A percentile compares a stretch with the other conserved stretches of the same genome.
phyloP scores from a whole-genome alignment of 73 alveolate genomes.

The Paramecium octaurelia region DNA sequence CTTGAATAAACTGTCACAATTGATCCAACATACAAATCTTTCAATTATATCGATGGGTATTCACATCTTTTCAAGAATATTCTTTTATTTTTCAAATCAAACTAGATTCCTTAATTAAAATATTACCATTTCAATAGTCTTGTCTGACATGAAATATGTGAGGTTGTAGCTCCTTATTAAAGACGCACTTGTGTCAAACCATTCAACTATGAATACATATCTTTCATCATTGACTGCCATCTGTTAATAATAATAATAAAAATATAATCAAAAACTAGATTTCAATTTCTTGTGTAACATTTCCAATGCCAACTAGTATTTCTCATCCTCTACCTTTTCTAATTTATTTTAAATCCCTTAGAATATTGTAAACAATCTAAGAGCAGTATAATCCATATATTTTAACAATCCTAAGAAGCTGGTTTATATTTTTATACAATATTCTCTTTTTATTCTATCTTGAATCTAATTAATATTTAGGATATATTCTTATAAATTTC shows the following conservation, averaged over 20 bases:
- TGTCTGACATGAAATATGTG: slow-evolving; percentile 88
- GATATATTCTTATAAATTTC: not conserved
- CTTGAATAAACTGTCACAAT: slow-evolving; percentile 90
- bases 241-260: slow-evolving; percentile 4
- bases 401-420: too few species aligned
- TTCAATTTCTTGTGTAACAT: not conserved
- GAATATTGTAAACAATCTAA: not conserved
- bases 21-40: slow-evolving; percentile 91
- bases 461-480: not conserved
- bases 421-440: too few species aligned
- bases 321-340: not conserved
- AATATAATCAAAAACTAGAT: not conserved
- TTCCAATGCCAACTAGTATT: not conserved
- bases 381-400: too few species aligned
- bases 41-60: slow-evolving; percentile 74
- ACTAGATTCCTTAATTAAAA: slow-evolving; percentile 54
- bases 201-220: slow-evolving; percentile 89
- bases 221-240: slow-evolving; percentile 76
- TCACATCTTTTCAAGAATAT: slow-evolving; percentile 89
- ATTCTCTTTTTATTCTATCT: too few species aligned
- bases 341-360: not conserved
- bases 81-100: slow-evolving; percentile 88
- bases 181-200: slow-evolving; percentile 92
- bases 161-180: slow-evolving; percentile 83
- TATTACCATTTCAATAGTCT: slow-evolving; percentile 91